These are phyloP conservation scores for Puccinia novopanici DNA, from an alignment of 1,284 basidiomycete genomes.

Conservation along the genomic window DNA sequence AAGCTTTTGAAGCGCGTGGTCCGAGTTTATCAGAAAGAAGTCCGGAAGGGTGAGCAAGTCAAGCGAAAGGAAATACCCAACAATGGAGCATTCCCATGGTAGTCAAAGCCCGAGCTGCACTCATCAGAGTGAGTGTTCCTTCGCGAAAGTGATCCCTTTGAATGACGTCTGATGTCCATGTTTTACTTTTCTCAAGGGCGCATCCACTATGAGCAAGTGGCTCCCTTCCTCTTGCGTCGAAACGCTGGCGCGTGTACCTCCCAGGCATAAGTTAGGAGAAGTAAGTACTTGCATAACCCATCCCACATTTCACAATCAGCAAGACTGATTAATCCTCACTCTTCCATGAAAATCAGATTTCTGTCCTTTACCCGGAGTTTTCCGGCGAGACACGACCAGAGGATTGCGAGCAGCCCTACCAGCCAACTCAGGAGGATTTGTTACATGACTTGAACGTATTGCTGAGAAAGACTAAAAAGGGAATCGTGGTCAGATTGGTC, in stretches of 20 bases:
- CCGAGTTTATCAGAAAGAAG: constrained; percentile 38
- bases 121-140: constrained; percentile 31
- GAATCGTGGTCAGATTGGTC: constrained; percentile 28
- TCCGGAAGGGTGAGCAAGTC: constrained; percentile 41
- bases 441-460: constrained; percentile 38
- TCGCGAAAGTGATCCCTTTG: not conserved
- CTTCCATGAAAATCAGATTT: not conserved
- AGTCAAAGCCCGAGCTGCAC: constrained; percentile 22
- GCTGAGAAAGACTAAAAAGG: constrained; percentile 32
- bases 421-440: constrained; percentile 41
- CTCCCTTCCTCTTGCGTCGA: constrained; percentile 48
- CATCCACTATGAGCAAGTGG: constrained; percentile 38
- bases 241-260: constrained; percentile 44
- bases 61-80: constrained; percentile 41
- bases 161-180: not conserved
- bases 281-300: not conserved
- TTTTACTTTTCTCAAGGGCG: constrained; percentile 15
- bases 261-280: constrained; percentile 39
- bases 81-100: not conserved
- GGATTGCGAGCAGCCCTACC: constrained; percentile 42
- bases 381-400: not conserved
- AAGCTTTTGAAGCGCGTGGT: constrained; percentile 41
- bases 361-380: constrained; percentile 13
- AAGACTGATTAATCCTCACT: not conserved
- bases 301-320: not conserved